Conservation (phyloP, 495 filamentous ascomycete species). For the Talaromyces adpressus region DNA sequence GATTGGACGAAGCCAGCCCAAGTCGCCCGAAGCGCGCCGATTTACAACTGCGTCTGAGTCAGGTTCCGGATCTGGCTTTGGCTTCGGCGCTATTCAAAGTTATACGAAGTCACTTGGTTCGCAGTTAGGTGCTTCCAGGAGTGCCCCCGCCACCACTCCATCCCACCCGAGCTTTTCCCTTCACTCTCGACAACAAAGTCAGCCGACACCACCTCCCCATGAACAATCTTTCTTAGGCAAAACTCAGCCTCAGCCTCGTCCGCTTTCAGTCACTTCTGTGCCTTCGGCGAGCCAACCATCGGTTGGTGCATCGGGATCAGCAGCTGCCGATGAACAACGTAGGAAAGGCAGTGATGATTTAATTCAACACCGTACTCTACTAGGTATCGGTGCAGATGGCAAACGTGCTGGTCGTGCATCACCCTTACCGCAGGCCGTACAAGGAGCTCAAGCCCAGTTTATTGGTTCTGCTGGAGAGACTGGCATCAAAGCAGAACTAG, state of each 20-base stretch:
- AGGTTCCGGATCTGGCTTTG: constrained; percentile 30
- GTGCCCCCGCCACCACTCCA: constrained; percentile 13
- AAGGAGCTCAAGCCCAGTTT: constrained; percentile 77
- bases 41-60: constrained; percentile 23
- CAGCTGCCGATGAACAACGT: constrained; percentile 29
- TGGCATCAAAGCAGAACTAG: constrained; percentile 85
- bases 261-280: constrained; percentile 16
- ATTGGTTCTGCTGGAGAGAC: constrained; percentile 70
- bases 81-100: constrained; percentile 40
- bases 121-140: constrained; percentile 28
- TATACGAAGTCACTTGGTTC: constrained; percentile 40
- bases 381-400: constrained; percentile 36
- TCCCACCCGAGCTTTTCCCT: constrained; percentile 15
- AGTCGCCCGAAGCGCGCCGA: constrained; percentile 35
- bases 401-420: constrained; percentile 53
- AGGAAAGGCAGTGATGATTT: constrained; percentile 55
- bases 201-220: constrained; percentile 28
- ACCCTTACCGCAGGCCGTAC: constrained; percentile 84
- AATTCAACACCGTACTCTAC: constrained; percentile 36
- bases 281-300: constrained; percentile 20
- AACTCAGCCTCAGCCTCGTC: constrained; percentile 25
- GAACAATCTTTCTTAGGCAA: constrained; percentile 29
- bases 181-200: constrained; percentile 29
- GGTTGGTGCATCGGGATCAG: constrained; percentile 15
- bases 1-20: constrained; percentile 30